phyloP scores from a whole-genome alignment of 345 rosid genomes.

The Kandelia obovata region DNA sequence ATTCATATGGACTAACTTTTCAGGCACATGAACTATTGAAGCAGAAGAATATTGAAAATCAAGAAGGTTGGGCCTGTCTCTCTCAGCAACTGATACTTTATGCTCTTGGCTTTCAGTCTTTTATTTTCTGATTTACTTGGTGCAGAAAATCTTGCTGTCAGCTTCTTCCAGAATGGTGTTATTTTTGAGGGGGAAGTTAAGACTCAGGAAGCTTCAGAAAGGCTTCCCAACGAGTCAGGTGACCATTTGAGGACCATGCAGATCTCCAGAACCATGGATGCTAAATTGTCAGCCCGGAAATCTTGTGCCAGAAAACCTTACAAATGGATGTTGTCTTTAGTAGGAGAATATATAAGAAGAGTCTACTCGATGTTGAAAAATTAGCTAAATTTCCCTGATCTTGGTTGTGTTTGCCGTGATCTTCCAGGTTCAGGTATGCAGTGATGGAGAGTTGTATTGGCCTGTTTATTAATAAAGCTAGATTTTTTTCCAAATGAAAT shows the following conservation, averaged over 20 bases:
- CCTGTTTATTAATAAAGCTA: too few species aligned
- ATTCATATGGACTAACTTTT: constrained; percentile 19
- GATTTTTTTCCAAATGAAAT: too few species aligned
- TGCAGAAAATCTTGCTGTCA: constrained; percentile 29
- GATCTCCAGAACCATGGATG: constrained; percentile 24
- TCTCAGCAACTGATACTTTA: background rate
- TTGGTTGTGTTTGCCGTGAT: constrained; percentile 63
- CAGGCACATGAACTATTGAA: constrained; percentile 77
- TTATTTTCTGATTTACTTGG: constrained; percentile 9
- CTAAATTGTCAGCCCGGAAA: constrained; percentile 19
- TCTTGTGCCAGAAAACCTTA: constrained; percentile 30
- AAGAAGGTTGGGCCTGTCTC: constrained; percentile 37
- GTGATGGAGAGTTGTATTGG: too few species aligned
- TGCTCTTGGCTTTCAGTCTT: background rate
- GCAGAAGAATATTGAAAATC: constrained; percentile 59
- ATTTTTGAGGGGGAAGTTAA: constrained; percentile 29
- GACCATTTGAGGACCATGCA: constrained; percentile 21
- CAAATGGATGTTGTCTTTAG: constrained; percentile 15
- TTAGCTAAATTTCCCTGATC: constrained; percentile 54
- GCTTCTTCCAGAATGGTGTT: constrained; percentile 27
- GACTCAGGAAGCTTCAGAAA: constrained; percentile 34
- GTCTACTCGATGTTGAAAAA: constrained; percentile 40
- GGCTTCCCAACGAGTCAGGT: constrained; percentile 19
- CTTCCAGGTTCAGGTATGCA: constrained; percentile 83
- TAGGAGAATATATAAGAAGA: constrained; percentile 37